Conservation (phyloP, 23 red algal species). For the Chondrus crispus region DNA sequence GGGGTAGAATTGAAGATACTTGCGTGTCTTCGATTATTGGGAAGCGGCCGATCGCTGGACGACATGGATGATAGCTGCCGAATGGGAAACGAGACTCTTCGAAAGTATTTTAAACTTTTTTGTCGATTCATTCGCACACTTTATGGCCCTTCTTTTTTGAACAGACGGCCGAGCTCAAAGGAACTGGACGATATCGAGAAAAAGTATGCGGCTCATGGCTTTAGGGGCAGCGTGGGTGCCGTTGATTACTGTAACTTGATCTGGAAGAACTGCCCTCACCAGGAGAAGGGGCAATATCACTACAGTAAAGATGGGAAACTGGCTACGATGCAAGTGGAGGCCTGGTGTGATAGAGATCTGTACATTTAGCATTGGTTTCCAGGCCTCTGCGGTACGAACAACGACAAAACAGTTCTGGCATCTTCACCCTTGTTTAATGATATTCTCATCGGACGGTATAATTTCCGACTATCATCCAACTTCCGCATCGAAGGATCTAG, state of each 20-base stretch:
- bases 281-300: background rate
- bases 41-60: background rate
- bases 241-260: background rate
- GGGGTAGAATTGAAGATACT: background rate
- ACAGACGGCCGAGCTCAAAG: background rate
- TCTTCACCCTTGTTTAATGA: slow-evolving; percentile 1
- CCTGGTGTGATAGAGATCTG: slow-evolving; percentile 31
- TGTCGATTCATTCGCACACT: background rate
- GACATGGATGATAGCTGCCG: slow-evolving; percentile 1
- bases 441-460: slow-evolving; percentile 42
- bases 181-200: background rate
- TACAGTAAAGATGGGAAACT: background rate
- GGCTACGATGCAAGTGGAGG: slow-evolving; percentile 5
- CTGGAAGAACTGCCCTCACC: background rate
- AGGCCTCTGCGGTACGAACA: slow-evolving; percentile 28
- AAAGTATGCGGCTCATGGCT: background rate
- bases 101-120: background rate
- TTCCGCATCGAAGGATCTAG: background rate
- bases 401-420: slow-evolving; percentile 11
- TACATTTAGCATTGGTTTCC: slow-evolving; percentile 35
- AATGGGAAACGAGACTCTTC: slow-evolving; percentile 1
- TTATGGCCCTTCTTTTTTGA: background rate
- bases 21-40: background rate
- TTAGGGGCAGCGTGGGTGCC: background rate
- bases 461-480: background rate